These are phyloP conservation scores for Microstroma glucosiphilum DNA, from an alignment of 1,284 basidiomycete species.

Conservation along the genomic window DNA sequence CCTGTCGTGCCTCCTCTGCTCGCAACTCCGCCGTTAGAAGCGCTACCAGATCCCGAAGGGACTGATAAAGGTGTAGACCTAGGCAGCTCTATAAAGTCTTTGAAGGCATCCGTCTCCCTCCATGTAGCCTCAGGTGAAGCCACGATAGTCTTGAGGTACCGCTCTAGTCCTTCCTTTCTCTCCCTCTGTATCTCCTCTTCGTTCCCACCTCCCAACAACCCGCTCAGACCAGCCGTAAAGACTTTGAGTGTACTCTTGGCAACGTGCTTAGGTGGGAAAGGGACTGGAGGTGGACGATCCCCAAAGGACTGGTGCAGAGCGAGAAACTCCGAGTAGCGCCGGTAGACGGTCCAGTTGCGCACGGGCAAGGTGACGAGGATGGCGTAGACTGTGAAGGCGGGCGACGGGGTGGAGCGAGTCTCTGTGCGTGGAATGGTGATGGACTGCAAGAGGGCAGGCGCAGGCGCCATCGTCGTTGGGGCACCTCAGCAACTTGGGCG, in stretches of 20 bases:
- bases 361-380: constrained; percentile 66
- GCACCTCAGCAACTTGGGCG: too few species aligned
- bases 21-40: not conserved
- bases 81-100: constrained; percentile 78
- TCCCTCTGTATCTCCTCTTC: constrained; percentile 59
- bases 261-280: constrained; percentile 74
- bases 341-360: constrained; percentile 83
- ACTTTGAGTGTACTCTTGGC: constrained; percentile 52
- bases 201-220: constrained; percentile 9
- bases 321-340: constrained; percentile 87
- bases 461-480: not conserved
- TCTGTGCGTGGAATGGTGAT: constrained; percentile 12
- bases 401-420: constrained; percentile 38
- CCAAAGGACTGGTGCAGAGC: constrained; percentile 75
- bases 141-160: constrained; percentile 78
- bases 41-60: too few species aligned
- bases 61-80: constrained; percentile 45
- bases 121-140: constrained; percentile 72
- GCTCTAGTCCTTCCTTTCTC: constrained; percentile 68
- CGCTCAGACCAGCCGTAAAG: constrained; percentile 31
- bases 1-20: constrained; percentile 2
- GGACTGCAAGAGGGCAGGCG: constrained; percentile 9
- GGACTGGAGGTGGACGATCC: constrained; percentile 64
- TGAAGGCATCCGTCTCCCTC: constrained; percentile 72
- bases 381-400: constrained; percentile 68